A percentile compares a stretch with the other conserved stretches of the same genome.
Conservation (phyloP, 257 asterid genomes). For the Echites panduratus region DNA sequence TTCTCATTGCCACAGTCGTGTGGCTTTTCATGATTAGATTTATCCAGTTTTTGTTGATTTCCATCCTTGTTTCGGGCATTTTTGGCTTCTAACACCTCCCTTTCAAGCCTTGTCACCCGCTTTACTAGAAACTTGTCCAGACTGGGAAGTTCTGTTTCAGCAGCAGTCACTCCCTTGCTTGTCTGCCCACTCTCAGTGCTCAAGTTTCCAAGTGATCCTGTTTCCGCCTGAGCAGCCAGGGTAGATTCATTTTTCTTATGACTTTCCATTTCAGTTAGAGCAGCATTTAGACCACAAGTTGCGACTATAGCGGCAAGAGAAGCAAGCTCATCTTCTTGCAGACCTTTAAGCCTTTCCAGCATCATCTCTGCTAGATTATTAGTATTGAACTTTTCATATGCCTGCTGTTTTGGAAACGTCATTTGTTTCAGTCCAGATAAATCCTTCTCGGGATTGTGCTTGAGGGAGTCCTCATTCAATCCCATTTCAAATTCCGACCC, state of each 20-base stretch:
- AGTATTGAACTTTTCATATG: conserved; percentile 34
- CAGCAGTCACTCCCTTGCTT: conserved; percentile 8
- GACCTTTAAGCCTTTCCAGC: conserved; percentile 68
- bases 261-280: conserved; percentile 45
- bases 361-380: conserved; percentile 54
- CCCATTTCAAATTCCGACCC: conserved; percentile 35
- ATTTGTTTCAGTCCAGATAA: conserved; percentile 15
- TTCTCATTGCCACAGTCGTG: conserved; percentile 1
- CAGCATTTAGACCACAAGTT: conserved; percentile 83
- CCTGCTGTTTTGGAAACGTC: conserved; percentile 29
- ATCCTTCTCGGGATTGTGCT: conserved; percentile 9
- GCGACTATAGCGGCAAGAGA: conserved; percentile 97
- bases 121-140: conserved; percentile 81
- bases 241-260: conserved; percentile 20
- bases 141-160: conserved; percentile 57
- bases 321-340: conserved; percentile 81
- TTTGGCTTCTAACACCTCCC: conserved; percentile 83
- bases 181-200: conserved; percentile 17
- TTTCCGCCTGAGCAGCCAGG: conserved; percentile 30
- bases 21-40: conserved; percentile 14
- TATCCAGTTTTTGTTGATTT: conserved; percentile 23
- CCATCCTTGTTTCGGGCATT: conserved; percentile 37
- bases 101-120: conserved; percentile 79
- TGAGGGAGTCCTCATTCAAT: conserved; percentile 9
- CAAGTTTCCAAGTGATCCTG: conserved; percentile 17